Base-by-base conservation (phyloP, 768 basidiomycete species). In the Leucocoprinus leucothites region DNA sequence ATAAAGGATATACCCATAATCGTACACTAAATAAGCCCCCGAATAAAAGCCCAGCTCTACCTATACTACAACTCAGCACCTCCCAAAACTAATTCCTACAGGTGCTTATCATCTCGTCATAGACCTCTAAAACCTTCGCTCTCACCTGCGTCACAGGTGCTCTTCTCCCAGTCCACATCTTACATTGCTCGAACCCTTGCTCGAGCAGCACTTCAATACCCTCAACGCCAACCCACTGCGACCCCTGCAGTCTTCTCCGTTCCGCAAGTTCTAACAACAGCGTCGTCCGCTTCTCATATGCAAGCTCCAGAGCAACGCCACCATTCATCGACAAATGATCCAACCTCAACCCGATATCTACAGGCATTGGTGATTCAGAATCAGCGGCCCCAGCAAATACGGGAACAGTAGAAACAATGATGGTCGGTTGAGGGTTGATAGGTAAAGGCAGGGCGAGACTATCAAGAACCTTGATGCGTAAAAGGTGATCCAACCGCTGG, bases 361-460 rank as follows among this genome's bases (percentile, higher is more conserved):
- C 69, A 3, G 67, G 63, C 16, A 69, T 63, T 18, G 54, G 46
- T 1, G 54, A 22, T 48, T 57, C 48, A 41, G 54, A 48, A 34
- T 56, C 47, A 11, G 56, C 52, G 11, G 68, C 59, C 3, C 64
- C 56, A 7, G 75, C 72, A 57, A 71, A 74, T 9, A 77, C 85
- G 0, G 89, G 89, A 11, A 91, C 82, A 0, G 89, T 89, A 3
- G 85, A 86, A 34, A 91, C 69, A 65, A 92, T 79, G 52, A 89
- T 76, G 16, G 74, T 69, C 24, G 87, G 81, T 1, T 73, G 64
- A 1, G 66, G 64, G 2, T 68, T 62, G 18, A 67, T 64, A 0
- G 58, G 58, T 9, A 79, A 71, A 63, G 77, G 76, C n/a, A 59
- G 61, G 3, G 73, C 74, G 38, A 90, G 70, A 43, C 65, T 65